Conservation (phyloP, 2,329 filamentous ascomycete species). For the Helotiales sp. region DNA sequence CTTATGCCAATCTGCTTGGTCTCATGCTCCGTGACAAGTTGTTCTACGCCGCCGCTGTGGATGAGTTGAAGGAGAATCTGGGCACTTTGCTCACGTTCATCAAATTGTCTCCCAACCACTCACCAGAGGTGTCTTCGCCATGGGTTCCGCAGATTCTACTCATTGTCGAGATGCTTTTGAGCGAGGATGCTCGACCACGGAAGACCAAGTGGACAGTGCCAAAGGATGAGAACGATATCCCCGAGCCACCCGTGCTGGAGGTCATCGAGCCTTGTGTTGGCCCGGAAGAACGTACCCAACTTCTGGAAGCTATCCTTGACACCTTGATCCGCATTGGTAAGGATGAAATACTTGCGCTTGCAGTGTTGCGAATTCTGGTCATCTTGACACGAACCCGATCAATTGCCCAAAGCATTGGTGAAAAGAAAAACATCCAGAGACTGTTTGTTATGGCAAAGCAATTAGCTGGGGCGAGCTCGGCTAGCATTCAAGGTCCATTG, state of each 20-base stretch:
- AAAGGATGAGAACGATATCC: conserved; percentile 52
- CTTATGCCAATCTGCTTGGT: conserved; percentile 90
- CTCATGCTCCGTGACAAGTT: conserved; percentile 80
- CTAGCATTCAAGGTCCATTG: conserved; percentile 66
- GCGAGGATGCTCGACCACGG: conserved; percentile 82
- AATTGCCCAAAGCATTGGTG: conserved; percentile 76
- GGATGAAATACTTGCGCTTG: conserved; percentile 82
- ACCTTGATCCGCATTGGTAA: conserved; percentile 87
- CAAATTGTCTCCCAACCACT: conserved; percentile 67
- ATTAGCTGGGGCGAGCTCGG: conserved; percentile 77
- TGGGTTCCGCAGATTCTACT: conserved; percentile 93
- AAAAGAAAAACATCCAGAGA: conserved; percentile 87
- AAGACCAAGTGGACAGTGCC: conserved; percentile 73
- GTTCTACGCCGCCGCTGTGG: conserved; percentile 80
- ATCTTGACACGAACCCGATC: conserved; percentile 82
- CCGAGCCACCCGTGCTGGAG: conserved; percentile 61
- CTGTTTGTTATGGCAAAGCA: conserved; percentile 97
- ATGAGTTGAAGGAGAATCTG: conserved; percentile 78
- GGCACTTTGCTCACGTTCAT: conserved; percentile 79
- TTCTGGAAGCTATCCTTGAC: conserved; percentile 81
- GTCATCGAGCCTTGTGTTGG: conserved; percentile 66
- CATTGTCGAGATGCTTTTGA: conserved; percentile 87
- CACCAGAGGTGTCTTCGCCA: conserved; percentile 79
- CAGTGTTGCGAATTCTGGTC: conserved; percentile 81
- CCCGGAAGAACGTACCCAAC: conserved; percentile 66